Evolutionary conservation across 345 rosid genomes (phyloP).

Genomic region (Euphorbia peplus): DNA sequence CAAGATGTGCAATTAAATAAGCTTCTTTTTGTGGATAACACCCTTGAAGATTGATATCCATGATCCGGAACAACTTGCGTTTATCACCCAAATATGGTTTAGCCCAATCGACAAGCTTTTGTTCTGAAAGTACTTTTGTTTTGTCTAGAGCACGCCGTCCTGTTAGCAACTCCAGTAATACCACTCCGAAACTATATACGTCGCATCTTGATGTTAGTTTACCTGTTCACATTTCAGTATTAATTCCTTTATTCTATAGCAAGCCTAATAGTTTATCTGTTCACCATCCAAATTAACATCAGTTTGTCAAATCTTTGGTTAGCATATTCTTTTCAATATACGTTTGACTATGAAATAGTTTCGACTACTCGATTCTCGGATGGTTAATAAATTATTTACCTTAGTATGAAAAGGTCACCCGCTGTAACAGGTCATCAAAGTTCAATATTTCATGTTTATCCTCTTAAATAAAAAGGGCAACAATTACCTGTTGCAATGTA

Average conservation of each 20-base stretch:
- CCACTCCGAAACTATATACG: slow-evolving; percentile 23
- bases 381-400: no score
- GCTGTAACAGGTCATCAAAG: no score
- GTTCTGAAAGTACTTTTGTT: slow-evolving; percentile 15
- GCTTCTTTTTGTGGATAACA: slow-evolving; percentile 66
- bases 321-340: no score
- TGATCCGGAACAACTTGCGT: slow-evolving; percentile 16
- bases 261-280: no score
- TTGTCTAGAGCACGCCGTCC: slow-evolving; percentile 17
- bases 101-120: slow-evolving; percentile 20
- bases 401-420: no score
- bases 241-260: no score
- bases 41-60: slow-evolving; percentile 28
- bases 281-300: no score
- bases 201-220: slow-evolving; percentile 16
- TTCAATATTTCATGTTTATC: no score
- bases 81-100: slow-evolving; percentile 15
- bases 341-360: no score
- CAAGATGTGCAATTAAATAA: slow-evolving; percentile 47
- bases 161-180: slow-evolving; percentile 22
- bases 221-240: slow-evolving; percentile 10
- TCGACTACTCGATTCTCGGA: no score
- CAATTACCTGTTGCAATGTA: slow-evolving; percentile 68
- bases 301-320: no score
- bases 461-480: no score